Evolutionary conservation across 306 rosid genomes (phyloP), one percentile per base, ranked within the genome.

Genomic region (Dicorynia guianensis): DNA sequence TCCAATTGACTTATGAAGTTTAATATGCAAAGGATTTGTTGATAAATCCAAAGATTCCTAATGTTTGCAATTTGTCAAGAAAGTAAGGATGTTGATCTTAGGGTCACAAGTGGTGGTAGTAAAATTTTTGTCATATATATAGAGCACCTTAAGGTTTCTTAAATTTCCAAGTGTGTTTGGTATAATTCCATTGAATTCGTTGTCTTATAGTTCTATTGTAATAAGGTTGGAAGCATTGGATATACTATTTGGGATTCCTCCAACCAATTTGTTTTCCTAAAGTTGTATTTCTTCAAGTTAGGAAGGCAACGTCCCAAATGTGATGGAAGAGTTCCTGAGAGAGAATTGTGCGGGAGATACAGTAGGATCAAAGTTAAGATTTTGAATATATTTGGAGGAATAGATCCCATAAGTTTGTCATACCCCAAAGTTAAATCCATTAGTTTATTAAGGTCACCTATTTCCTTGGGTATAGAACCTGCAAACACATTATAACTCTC

Each of bases 1-100:
- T 25, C 30, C 30, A 63, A 76, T 5, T 11, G 74, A 81, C 8
- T 7, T 11, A 4, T 76, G 72, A 36, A 82, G 77, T 43, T n/a
- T 18, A 38, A 13, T 11, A 9, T 58, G 6, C 12, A 77, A 18
- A 8, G 85, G 79, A 61, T 76, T 77, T 6, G 7, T 3, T 15
- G 65, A 12, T 6, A 81, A 6, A 10, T 10, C 46, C 7, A 80
- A 6, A 3, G 11, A 5, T 25, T 9, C 63, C 69, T 71, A 60
- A 4, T 60, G 14, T 67, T 18, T 67, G 6, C 52, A 74, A 8
- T 74, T 62, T 3, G 74, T 5, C 25, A 81, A 20, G 2, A 18
- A 15, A 20, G 19, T 25, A 10, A 78, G 4, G 19, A 40, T 5
- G 30, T 10, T 43, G 0, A 15, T 14, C 44, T 30, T 34, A 10